Percentiles rank a stretch among this genome's conserved stretches.
Evolutionary conservation across 2,329 filamentous ascomycete species (phyloP).

Genomic region (Rutstroemia sp.): DNA sequence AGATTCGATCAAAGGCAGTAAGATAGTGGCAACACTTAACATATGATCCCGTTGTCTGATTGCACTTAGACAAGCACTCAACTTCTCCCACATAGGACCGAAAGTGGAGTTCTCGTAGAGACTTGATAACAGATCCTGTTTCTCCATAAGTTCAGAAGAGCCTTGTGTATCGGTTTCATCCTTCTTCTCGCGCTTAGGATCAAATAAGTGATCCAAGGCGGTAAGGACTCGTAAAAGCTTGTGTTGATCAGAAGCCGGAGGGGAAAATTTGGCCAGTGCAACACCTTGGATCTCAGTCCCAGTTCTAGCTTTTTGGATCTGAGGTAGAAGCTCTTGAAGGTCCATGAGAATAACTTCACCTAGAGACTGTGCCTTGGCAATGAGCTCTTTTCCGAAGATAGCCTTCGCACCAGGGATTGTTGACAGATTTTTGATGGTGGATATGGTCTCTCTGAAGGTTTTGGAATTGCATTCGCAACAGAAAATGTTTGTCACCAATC

Average conservation of each 20-base stretch:
- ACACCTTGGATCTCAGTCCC: conserved; percentile 94
- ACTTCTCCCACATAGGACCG: conserved; percentile 81
- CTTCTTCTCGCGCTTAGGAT: conserved; percentile 60
- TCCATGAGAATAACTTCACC: conserved; percentile 81
- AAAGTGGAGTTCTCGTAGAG: conserved; percentile 91
- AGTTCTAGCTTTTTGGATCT: conserved; percentile 78
- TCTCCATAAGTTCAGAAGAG: conserved; percentile 50
- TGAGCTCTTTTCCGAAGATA: conserved; percentile 87
- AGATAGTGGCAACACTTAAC: conserved; percentile 93
- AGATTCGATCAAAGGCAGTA: conserved; percentile 89
- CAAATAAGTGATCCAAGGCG: conserved; percentile 91
- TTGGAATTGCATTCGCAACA: conserved; percentile 96
- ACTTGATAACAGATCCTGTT: conserved; percentile 77
- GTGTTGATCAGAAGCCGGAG: conserved; percentile 90
- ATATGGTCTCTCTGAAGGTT: conserved; percentile 95
- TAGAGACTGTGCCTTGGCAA: conserved; percentile 75
- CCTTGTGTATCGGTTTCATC: conserved; percentile 38
- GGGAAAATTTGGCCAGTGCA: conserved; percentile 90
- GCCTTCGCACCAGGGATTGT: conserved; percentile 85
- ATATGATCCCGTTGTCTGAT: conserved; percentile 91
- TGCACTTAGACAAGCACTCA: conserved; percentile 79
- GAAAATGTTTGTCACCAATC: conserved; percentile 92
- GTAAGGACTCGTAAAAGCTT: conserved; percentile 89
- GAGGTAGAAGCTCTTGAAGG: conserved; percentile 74
- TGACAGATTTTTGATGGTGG: conserved; percentile 97